phyloP scores from a whole-genome alignment of 2,329 filamentous ascomycete species.

The Fusarium fujikuroi region DNA sequence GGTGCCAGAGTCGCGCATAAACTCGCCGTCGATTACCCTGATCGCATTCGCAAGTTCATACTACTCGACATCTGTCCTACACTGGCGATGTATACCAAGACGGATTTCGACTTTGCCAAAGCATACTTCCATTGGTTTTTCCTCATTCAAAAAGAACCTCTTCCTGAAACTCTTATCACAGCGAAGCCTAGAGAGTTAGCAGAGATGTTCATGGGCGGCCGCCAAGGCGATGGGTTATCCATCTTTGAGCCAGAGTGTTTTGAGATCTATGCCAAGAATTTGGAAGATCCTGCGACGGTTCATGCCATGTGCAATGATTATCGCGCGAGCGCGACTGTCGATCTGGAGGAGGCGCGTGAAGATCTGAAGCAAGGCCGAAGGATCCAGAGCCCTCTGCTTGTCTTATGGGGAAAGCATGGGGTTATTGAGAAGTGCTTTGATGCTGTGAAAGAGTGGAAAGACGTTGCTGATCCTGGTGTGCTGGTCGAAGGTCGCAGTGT shows the following conservation, averaged over 20 bases:
- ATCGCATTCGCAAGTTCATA: constrained; percentile 55
- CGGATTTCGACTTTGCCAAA: constrained; percentile 55
- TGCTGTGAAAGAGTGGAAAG: constrained; percentile 61
- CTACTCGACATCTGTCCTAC: constrained; percentile 66
- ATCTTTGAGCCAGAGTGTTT: constrained; percentile 51
- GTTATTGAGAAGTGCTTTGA: constrained; percentile 62
- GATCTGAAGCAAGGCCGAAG: constrained; percentile 56
- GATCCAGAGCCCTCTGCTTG: constrained; percentile 58
- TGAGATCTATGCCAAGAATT: constrained; percentile 54
- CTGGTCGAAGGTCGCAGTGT: constrained; percentile 55
- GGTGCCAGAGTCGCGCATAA: constrained; percentile 66
- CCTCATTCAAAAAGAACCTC: constrained; percentile 61
- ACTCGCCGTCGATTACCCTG: constrained; percentile 59
- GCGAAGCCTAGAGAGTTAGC: constrained; percentile 53
- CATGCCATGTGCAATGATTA: constrained; percentile 67
- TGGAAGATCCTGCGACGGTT: constrained; percentile 55
- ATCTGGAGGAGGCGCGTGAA: constrained; percentile 60
- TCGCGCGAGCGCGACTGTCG: constrained; percentile 61
- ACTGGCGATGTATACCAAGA: constrained; percentile 61
- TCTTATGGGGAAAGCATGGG: constrained; percentile 62
- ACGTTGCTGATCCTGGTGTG: constrained; percentile 52
- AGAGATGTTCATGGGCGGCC: constrained; percentile 55
- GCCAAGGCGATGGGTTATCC: constrained; percentile 49
- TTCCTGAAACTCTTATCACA: constrained; percentile 61
- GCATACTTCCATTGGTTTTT: constrained; percentile 70